A percentile compares a stretch with the other conserved stretches of the same genome.
Evolutionary conservation across 2,329 filamentous ascomycete species (phyloP).

Genomic region (Stachybotrys chlorohalonatus): DNA sequence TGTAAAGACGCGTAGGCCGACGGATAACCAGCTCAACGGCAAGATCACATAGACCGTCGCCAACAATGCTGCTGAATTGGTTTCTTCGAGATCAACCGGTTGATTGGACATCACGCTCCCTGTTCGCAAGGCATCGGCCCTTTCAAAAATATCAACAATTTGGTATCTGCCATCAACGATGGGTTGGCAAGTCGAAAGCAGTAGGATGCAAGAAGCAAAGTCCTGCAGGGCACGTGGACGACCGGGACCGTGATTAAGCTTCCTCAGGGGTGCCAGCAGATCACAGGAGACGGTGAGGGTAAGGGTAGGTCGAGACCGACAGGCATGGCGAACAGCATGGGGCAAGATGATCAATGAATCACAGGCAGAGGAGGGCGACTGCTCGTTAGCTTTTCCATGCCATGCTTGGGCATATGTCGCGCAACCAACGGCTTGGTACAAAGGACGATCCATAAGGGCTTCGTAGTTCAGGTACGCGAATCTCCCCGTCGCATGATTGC

Average conservation of each 20-base stretch:
- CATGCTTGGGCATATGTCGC: background rate
- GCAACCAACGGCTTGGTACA: background rate
- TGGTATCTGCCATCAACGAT: background rate
- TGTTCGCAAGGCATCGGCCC: background rate
- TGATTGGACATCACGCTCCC: constrained; percentile 20
- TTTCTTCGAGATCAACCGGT: constrained; percentile 23
- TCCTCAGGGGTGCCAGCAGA: background rate
- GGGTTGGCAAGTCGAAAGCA: background rate
- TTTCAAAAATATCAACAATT: background rate
- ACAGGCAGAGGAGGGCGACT: background rate
- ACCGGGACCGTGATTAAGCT: background rate
- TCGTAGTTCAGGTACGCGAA: background rate
- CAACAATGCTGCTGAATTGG: constrained; percentile 29
- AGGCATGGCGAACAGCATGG: background rate
- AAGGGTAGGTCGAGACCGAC: background rate
- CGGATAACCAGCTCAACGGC: constrained; percentile 30
- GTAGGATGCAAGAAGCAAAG: constrained; percentile 3
- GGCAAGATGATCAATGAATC: background rate
- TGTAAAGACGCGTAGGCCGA: constrained; percentile 34
- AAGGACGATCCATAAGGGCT: background rate
- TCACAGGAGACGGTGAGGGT: background rate
- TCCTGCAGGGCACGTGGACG: constrained; percentile 1
- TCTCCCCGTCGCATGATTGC: background rate
- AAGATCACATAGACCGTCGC: constrained; percentile 27
- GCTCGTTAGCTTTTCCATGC: background rate